Evolutionary conservation across 1,284 basidiomycete species (phyloP), one percentile per base, ranked within the genome.

Genomic region (Fomitopsis pinicola): DNA sequence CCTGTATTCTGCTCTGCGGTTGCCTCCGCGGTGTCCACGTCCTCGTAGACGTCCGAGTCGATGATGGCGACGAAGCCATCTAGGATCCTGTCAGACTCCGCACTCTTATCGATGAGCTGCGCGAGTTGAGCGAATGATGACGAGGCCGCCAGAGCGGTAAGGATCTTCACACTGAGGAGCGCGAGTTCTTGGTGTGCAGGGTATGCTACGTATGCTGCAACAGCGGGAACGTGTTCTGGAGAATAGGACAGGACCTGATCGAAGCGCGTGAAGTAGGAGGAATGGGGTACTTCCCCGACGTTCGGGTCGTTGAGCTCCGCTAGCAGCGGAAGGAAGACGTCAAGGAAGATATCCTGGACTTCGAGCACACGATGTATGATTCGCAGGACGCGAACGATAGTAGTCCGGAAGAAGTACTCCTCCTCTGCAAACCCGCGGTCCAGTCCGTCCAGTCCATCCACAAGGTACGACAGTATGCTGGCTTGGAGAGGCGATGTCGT

Each of bases 321-420:
- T 6, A 97, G 82, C 4, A 91, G 76, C 2, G 95, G 93, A 12
- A 97, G 78, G 52, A 98, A 84, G 17, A 96, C 87, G 62, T 98
- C 94, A 52, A 95, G 80, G 78, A 97, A 98, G 57, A 94, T 83
- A 58, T 92, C 88, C 72, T 98, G 95, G 36, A 95, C 82, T 60
- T 94, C 91, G 59, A 98, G 78, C 0, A 93, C 84, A 1, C 94
- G 86, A 65, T 89, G 84, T 33, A 95, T 81, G 66, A 97, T 95
- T 62, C 95, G 82, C 48, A 99, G 78, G 4, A 93, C 85, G 17
- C 92, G 88, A 33, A 88, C 79, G 63, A 98, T 89, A 4, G 92
- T 93, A 59, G 82, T 83, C 42, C 82, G 83, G 77, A 90, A 94
- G 72, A 79, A 86, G 0, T 84, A 83, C 68, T 92, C 86, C 57